Evolutionary conservation across 2,329 filamentous ascomycete species (phyloP), one percentile per base, ranked within the genome.

Genomic region (Arthrobotrys pseudoclavata): DNA sequence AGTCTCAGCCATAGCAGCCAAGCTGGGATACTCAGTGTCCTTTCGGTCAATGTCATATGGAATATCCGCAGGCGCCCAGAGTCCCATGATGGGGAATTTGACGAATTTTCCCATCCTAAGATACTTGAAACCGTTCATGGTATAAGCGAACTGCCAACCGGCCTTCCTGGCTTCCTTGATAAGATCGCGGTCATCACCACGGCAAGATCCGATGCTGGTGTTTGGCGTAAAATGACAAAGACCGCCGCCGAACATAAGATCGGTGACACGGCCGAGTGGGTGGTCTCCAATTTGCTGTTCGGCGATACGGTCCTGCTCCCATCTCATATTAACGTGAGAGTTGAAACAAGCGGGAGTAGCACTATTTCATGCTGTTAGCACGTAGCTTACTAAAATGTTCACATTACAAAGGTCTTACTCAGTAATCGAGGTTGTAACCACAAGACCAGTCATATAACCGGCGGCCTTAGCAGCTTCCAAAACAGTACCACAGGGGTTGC

Each of bases 271-370:
- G 7, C 95, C 95, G 12, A 99, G 86, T 0, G 93, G 92, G 57
- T 97, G 92, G 79, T 95, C 89, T 42, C 96, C 96, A 55, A 97
- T 86, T 86, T 98, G 92, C 83, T 99, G 96, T 82, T 95, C 87
- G 0, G 96, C 96, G 82, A 99, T 97, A 62, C 91, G 88, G 83
- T 98, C 94, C 83, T 96, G 92, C 85, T 97, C 92, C 76, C 87
- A 85, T 61, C 96, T 89, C 79, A 89, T 86, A 79, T 93, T 90
- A 15, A 94, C 96, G 83, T 98, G 96, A 55, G 92, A 90, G 3
- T 93, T 94, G 83, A 99, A 99, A 84, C 93, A 97, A 1, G 96
- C 96, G 0, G 96, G 96, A 1, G 96, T 99, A 3, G 96, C 96
- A 85, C 80, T 81, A 42, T 69, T 47, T 34, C 42, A 31, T 9